Evolutionary conservation across 1,139 yeast genomes (phyloP).

Genomic region (Wickerhamomyces sp.): DNA sequence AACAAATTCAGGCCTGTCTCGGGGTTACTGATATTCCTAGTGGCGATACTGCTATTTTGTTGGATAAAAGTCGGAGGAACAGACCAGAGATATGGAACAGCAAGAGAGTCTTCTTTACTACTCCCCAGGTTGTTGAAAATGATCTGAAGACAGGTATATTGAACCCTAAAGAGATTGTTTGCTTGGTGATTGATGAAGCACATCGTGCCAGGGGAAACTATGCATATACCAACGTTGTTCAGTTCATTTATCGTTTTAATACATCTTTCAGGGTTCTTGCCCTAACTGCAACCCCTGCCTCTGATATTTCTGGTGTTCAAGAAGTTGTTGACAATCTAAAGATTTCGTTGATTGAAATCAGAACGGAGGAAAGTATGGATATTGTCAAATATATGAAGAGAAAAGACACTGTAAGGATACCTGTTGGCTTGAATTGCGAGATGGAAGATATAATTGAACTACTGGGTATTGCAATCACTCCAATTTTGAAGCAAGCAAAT

Average conservation of each 20-base stretch:
- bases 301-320: constrained; percentile 85
- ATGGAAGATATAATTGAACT: constrained; percentile 48
- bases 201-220: constrained; percentile 90
- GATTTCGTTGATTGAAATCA: constrained; percentile 74
- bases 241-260: constrained; percentile 58
- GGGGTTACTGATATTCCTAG: constrained; percentile 82
- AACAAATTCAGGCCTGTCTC: constrained; percentile 90
- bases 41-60: constrained; percentile 69
- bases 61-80: constrained; percentile 64
- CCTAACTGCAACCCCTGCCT: constrained; percentile 92
- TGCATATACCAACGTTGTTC: constrained; percentile 79
- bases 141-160: constrained; percentile 73
- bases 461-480: constrained; percentile 56
- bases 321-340: constrained; percentile 67
- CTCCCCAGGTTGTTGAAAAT: constrained; percentile 95
- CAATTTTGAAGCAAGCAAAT: constrained; percentile 60
- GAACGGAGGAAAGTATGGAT: constrained; percentile 83
- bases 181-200: constrained; percentile 91
- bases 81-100: constrained; percentile 71
- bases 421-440: constrained; percentile 48
- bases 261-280: constrained; percentile 73
- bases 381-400: constrained; percentile 72
- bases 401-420: constrained; percentile 57
- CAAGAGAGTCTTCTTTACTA: constrained; percentile 82
- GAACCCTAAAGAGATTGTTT: constrained; percentile 68